Evolutionary conservation across 768 basidiomycete genomes (phyloP), one percentile per base, ranked within the genome.

Genomic region (Strobilomyces echinocephalus): DNA sequence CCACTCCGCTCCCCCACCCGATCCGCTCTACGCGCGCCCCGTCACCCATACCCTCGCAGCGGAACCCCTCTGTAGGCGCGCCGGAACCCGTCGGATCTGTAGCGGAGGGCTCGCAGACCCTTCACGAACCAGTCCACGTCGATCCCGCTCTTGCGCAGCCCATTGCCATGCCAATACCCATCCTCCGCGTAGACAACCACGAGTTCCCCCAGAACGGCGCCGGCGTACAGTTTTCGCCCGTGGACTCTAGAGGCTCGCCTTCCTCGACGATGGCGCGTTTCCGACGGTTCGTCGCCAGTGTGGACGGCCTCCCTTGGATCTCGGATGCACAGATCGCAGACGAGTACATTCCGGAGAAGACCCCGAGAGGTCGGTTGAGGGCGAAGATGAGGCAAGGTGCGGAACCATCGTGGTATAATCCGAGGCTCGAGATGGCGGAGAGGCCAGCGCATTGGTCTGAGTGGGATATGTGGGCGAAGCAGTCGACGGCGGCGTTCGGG

Each of bases 241-340:
- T 41, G 20, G 40, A 41, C 1, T 49, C 57, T 16, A 35, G 33
- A n/a, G 40, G 52, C 15, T 51, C 57, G 1, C 49, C 46, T 24
- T 30, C 52, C 24, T 67, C 68, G 10, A n/a, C 74, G 66, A 18
- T 76, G 21, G 53, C 66, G 5, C 74, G 74, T 5, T 8, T 77
- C 18, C 63, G 67, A 7, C 63, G 69, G 14, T 72, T 79, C 46
- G 9, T 30, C 30, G 30, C 30, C 30, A 9, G 9, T 9, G 30
- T 30, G 30, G 30, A 30, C 30, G 9, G 30, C 0, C 68, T 80
- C 1, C 79, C 79, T 4, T 80, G 79, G 79, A 59, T 77, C 1
- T 66, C 73, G 0, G 59, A 64, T 0, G 65, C 69, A 4, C 30
- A 30, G 35, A 73, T 76, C 44, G 77, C 77, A 4, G 67, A 69